Evolutionary conservation across 352 stramenopile genomes (phyloP).

Genomic region (Blastocystis sp.): DNA sequence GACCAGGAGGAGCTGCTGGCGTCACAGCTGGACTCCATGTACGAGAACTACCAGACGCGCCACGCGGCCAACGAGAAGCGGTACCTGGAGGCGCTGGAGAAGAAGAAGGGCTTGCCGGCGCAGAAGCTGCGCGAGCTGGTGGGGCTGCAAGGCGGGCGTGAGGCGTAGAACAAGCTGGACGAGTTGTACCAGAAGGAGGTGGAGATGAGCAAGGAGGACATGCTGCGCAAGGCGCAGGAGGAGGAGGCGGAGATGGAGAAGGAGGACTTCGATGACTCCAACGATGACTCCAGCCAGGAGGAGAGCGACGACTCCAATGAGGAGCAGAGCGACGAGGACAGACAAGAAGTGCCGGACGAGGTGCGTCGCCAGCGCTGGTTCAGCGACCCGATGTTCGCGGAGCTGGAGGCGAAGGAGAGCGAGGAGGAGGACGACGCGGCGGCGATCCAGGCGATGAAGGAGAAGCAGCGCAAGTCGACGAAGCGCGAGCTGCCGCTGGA

Average conservation of each 20-base stretch:
- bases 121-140: slow-evolving; percentile 33
- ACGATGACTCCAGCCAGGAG: background rate
- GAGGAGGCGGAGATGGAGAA: background rate
- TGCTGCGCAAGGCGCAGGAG: slow-evolving; percentile 44
- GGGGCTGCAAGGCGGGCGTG: background rate
- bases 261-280: slow-evolving; percentile 52
- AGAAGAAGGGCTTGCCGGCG: slow-evolving; percentile 36
- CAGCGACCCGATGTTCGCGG: slow-evolving; percentile 14
- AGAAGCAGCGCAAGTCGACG: slow-evolving; percentile 45
- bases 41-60: slow-evolving; percentile 29
- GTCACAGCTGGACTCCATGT: slow-evolving; percentile 40
- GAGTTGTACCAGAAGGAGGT: slow-evolving; percentile 5
- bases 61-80: slow-evolving; percentile 20
- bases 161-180: slow-evolving; percentile 46
- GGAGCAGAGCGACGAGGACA: slow-evolving; percentile 44
- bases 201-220: slow-evolving; percentile 3
- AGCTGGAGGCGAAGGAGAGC: slow-evolving; percentile 75
- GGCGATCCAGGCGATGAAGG: background rate
- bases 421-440: slow-evolving; percentile 72
- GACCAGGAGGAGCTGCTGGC: slow-evolving; percentile 27
- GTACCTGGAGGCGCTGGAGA: slow-evolving; percentile 49
- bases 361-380: slow-evolving; percentile 31
- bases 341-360: background rate
- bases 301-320: slow-evolving; percentile 52
- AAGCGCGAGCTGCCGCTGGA: slow-evolving; percentile 61